phyloP scores from a whole-genome alignment of 805 yeast genomes.

The Isabelozyma pseudorhagii region DNA sequence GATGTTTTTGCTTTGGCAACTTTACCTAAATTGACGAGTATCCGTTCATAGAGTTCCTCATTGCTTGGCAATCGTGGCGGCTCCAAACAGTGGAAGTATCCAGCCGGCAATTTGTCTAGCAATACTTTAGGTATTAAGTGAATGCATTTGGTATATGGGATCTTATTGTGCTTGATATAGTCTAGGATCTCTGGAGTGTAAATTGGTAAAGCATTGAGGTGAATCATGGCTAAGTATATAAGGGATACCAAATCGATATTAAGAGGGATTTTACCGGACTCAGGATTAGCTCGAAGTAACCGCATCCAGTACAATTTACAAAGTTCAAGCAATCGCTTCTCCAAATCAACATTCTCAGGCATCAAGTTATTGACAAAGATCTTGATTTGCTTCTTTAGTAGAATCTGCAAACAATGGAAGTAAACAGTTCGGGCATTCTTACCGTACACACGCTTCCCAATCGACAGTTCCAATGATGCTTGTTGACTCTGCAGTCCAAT shows the following conservation, averaged over 20 bases:
- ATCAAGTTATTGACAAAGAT: slow-evolving; percentile 7
- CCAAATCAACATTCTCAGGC: slow-evolving; percentile 9
- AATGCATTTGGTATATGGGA: slow-evolving; percentile 48
- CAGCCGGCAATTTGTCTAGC: slow-evolving; percentile 35
- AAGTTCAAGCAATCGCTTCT: slow-evolving; percentile 14
- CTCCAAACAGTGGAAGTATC: slow-evolving; percentile 33
- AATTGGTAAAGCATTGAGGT: slow-evolving; percentile 45
- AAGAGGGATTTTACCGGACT: slow-evolving; percentile 10
- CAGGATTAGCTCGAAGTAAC: slow-evolving; percentile 8
- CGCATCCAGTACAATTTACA: slow-evolving; percentile 33
- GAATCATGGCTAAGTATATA: slow-evolving; percentile 50
- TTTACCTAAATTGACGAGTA: slow-evolving; percentile 9
- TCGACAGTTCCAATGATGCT: background rate
- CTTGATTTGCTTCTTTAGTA: slow-evolving; percentile 47
- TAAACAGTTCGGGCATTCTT: slow-evolving; percentile 42
- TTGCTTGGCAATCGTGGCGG: slow-evolving; percentile 38
- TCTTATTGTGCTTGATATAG: slow-evolving; percentile 37
- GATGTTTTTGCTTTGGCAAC: slow-evolving; percentile 4
- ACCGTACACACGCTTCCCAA: slow-evolving; percentile 40
- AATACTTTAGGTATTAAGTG: slow-evolving; percentile 37
- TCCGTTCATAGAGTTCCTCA: slow-evolving; percentile 29
- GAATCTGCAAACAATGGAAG: slow-evolving; percentile 46
- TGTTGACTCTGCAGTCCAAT: slow-evolving; percentile 1
- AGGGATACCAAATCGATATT: slow-evolving; percentile 33
- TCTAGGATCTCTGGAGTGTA: slow-evolving; percentile 46